These are phyloP conservation scores for Leccinum boreale DNA, from an alignment of 768 basidiomycete species.

Conservation along the genomic window DNA sequence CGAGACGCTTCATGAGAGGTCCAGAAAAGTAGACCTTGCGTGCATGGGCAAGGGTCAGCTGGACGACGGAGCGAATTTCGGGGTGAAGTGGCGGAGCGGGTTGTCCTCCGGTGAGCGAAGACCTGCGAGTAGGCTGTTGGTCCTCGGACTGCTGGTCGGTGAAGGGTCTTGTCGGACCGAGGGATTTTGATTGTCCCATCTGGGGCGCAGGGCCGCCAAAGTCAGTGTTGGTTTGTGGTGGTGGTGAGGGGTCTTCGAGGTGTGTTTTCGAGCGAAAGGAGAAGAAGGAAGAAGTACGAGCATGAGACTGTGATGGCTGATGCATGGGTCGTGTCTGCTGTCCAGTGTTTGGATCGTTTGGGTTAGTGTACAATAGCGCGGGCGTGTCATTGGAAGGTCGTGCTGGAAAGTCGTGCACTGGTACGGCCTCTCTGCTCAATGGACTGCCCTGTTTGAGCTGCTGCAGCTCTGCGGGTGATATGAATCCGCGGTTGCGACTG, in stretches of 20 bases:
- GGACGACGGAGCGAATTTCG: slow-evolving; percentile 78
- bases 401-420: slow-evolving; percentile 33
- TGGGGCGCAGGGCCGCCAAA: slow-evolving; percentile 24
- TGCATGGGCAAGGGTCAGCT: slow-evolving; percentile 69
- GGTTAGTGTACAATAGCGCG: slow-evolving; percentile 12
- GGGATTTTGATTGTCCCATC: slow-evolving; percentile 33
- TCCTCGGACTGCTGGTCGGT: slow-evolving; percentile 18
- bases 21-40: slow-evolving; percentile 89
- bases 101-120: slow-evolving; percentile 15
- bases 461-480: slow-evolving; percentile 32
- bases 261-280: slow-evolving; percentile 48
- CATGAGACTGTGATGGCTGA: slow-evolving; percentile 34
- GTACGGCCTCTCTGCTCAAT: slow-evolving; percentile 9
- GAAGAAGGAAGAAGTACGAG: slow-evolving; percentile 64
- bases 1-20: slow-evolving; percentile 71
- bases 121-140: slow-evolving; percentile 25
- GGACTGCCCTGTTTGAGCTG: slow-evolving; percentile 34
- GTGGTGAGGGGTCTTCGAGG: slow-evolving; percentile 22
- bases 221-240: slow-evolving; percentile 10
- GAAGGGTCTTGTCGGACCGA: slow-evolving; percentile 26
- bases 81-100: slow-evolving; percentile 57
- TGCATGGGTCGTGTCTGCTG: slow-evolving; percentile 28
- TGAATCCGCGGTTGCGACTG: slow-evolving; percentile 33
- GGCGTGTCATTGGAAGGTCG: slow-evolving; percentile 20
- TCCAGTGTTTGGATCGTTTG: slow-evolving; percentile 11